Percentiles rank a stretch among this genome's conserved stretches.
These are phyloP conservation scores for Hygrophila difformis DNA, from an alignment of 257 asterid species.

Conservation along the genomic window DNA sequence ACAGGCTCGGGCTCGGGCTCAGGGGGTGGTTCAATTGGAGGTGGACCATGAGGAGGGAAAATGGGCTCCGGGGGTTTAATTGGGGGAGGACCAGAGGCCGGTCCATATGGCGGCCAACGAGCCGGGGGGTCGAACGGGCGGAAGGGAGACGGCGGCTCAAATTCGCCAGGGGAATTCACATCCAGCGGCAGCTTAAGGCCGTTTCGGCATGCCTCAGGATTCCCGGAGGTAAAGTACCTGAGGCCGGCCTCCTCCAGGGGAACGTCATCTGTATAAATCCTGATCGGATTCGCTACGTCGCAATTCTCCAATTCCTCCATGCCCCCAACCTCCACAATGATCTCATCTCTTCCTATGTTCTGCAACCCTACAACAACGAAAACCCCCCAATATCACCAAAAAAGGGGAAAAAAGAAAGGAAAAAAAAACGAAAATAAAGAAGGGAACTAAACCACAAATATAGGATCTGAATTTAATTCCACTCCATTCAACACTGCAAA, in stretches of 20 bases:
- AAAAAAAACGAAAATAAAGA: too few relatives aligned
- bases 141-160: too few relatives aligned
- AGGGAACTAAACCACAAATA: too few relatives aligned
- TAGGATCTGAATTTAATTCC: too few relatives aligned
- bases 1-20: neutral
- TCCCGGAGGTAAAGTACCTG: neutral
- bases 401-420: too few relatives aligned
- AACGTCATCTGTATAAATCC: neutral
- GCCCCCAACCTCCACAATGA: neutral
- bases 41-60: neutral
- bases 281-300: neutral
- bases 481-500: too few relatives aligned
- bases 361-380: neutral
- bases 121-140: neutral
- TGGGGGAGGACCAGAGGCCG: neutral
- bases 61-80: neutral
- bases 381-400: neutral
- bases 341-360: neutral
- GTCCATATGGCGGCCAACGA: neutral
- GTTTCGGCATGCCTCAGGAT: neutral
- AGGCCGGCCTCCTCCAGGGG: neutral
- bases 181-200: neutral
- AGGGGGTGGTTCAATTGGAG: slow-evolving; percentile 6
- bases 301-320: neutral
- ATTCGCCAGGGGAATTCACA: too few relatives aligned